A percentile compares a stretch with the other conserved stretches of the same genome.
phyloP scores from a whole-genome alignment of 306 rosid species.

The Hippophae tibetana region DNA sequence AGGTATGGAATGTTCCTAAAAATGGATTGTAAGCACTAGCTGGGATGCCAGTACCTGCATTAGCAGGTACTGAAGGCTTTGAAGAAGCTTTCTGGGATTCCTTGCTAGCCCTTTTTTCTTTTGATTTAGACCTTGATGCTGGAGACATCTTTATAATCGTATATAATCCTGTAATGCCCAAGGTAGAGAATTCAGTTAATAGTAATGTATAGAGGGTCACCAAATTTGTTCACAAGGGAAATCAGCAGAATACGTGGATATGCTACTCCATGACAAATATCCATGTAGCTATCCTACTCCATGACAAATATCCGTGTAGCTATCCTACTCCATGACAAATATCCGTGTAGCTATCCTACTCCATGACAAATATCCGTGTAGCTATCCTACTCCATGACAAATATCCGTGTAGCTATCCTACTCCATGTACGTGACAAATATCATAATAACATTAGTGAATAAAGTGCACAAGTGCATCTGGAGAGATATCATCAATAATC shows the following conservation, averaged over 20 bases:
- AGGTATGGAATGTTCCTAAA: constrained; percentile 77
- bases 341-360: too few species aligned
- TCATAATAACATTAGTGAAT: too few species aligned
- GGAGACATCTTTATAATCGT: constrained; percentile 47
- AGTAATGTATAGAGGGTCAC: neutral
- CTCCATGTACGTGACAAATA: too few species aligned
- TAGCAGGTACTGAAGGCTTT: constrained; percentile 58
- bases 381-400: too few species aligned
- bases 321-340: too few species aligned
- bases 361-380: too few species aligned
- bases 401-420: too few species aligned
- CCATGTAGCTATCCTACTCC: too few species aligned
- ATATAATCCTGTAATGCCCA: constrained; percentile 25
- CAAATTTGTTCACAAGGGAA: neutral
- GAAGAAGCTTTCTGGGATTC: constrained; percentile 58
- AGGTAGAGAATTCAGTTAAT: constrained; percentile 7
- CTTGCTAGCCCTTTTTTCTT: constrained; percentile 70
- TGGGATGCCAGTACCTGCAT: constrained; percentile 49
- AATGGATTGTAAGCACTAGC: constrained; percentile 91
- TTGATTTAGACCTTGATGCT: constrained; percentile 63
- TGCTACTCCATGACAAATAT: too few species aligned
- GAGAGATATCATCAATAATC: too few species aligned
- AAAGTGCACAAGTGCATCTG: too few species aligned
- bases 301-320: too few species aligned
- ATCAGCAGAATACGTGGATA: neutral